Base-by-base conservation (phyloP, 31 red algal genomes). In the Bonnemaisonia californica region DNA sequence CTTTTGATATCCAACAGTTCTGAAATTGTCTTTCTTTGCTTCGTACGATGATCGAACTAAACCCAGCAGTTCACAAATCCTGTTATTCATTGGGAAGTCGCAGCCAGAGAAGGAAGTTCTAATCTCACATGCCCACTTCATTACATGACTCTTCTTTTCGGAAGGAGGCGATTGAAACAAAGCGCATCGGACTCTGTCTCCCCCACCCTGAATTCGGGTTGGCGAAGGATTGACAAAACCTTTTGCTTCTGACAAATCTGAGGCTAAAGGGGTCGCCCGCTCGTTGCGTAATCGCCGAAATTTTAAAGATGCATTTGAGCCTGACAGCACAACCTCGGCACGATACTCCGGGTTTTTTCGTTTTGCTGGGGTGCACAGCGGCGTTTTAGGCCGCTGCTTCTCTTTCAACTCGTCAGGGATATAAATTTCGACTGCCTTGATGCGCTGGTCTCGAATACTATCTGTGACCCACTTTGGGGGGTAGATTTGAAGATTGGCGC, bases 121-220 rank as follows among this genome's bases (percentile, higher is more conserved):
- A 13, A 90, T 57, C 47, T 90, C 87, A 77, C 87, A 90, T 24
- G 87, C 87, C 87, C 87, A 90, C 40, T 71, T 51, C 45, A 7
- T 11, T 11, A 21, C 22, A 39, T 39, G 8, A 26, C 51, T 57
- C 23, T 26, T 27, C 23, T 23, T 23, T 30, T 71, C 58, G 62
- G 21, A 9, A 36, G 26, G 37, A 26, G 13, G 45, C n/a, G 38
- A 45, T 80, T 8, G 26, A 19, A 51, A 51, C 45, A 51, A 51
- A 51, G 1, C 36, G 29, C 11, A 1, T 41, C 24, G 29, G 39
- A 19, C 40, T 32, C 16, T 16, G 26, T 57, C 41, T 2, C 7
- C 27, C 41, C 33, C 34, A 22, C 5, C 7, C 16, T 51, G 45
- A 51, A 51, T 51, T 51, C 45, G 45, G 16, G 45, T 51, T 51